Evolutionary conservation across 495 filamentous ascomycete genomes (phyloP), one percentile per base, ranked within the genome.

Genomic region (Xylaria sp.): DNA sequence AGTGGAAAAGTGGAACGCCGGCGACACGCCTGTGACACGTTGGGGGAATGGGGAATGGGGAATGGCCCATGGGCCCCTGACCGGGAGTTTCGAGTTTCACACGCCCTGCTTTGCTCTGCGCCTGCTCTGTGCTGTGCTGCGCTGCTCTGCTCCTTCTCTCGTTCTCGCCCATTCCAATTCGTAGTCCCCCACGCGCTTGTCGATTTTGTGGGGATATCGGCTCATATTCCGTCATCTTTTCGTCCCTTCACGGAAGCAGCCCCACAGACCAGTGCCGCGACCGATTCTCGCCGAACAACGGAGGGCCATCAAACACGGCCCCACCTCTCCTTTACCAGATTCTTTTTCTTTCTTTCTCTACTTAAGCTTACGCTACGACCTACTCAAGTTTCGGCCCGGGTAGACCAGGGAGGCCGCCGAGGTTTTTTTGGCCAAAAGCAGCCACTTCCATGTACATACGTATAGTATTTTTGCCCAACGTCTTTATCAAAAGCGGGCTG

Each of bases 271-370:
- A 41, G n/a, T n/a, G 59, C 59, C 59, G 37, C 37, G 9, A 62
- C 40, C 62, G 44, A 66, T 66, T 66, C 62, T 66, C 62, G 62
- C 62, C 62, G 62, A 66, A 43, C 37, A 50, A 1, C 62, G 62
- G 62, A 24, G 21, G 11, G 14, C n/a, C 44, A 66, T 43, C 37
- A 8, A 43, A 62, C 37, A 40, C 35, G 62, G 62, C 62, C 62
- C 62, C 44, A 66, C 62, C 44, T 37, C 62, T 66, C 62, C 62
- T 64, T 52, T 50, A 31, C 62, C 62, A 52, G 26, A 37, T 19
- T 66, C 62, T 17, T 66, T 7, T 35, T 35, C 17, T 52, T 66
- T 37, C 62, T 52, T n/a, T 61, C 52, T 26, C 19, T 19, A 12
- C 55, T n/a, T 41, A 1, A 52, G 37, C 44, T 4, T 29, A 50